Evolutionary conservation across 805 yeast genomes (phyloP), one percentile per base, ranked within the genome.

Genomic region (Wickerhamiella bombiphila): DNA sequence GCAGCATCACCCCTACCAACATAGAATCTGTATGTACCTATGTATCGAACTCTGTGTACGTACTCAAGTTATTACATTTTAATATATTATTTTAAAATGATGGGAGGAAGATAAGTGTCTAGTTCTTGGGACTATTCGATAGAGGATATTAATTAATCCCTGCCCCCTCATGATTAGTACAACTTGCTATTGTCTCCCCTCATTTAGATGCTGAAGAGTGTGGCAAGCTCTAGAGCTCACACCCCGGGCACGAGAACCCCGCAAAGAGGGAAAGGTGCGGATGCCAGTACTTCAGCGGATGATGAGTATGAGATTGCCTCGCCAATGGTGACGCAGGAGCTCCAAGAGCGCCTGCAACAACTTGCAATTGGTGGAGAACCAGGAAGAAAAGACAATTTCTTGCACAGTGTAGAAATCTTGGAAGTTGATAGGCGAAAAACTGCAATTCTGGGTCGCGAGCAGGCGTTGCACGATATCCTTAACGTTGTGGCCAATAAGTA

Each of bases 381-480:
- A 8, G 7, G 22, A 5, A 29, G 13, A 30, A 17, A 28, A 11
- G 28, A 9, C 28, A 16, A 24, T 15, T 39, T 44, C 25, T 42
- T 44, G 9, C 45, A 44, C 31, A 41, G 48, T 18, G 47, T 52
- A 3, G 59, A 55, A 36, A 40, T 51, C 19, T 45, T 57, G 11
- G 37, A 46, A 9, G 37, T 46, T 14, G 60, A 56, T 36, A 36
- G 59, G 13, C 45, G 56, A 29, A 51, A 47, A 31, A 49, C 56
- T 7, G 47, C 57, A 5, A 44, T 49, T 9, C 52, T 48, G 31
- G 56, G 53, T 2, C 41, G 61, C 3, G 60, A 57, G 39, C 45
- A 52, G 38, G 59, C 62, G 5, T 41, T 57, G 39, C 45, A 42
- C 16, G 41, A 43, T 13, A 45, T 55, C 5, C 41, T 56, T 20